Base-by-base conservation (phyloP, 1,284 basidiomycete species). In the Quambalaria eucalypti region DNA sequence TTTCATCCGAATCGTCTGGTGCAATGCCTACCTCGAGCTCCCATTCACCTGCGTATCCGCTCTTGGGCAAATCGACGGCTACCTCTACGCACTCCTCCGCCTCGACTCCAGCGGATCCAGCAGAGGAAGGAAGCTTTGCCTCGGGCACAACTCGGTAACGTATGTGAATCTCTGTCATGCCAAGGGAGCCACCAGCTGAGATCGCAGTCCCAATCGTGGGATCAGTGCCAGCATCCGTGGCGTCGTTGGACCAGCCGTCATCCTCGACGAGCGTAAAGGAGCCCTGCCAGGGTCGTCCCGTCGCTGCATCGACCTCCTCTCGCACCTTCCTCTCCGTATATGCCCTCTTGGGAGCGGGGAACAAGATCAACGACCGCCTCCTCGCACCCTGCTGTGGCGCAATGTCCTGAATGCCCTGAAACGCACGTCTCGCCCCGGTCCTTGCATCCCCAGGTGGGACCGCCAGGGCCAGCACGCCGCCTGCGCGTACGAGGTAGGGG, bases 191-290 rank as follows among this genome's bases (percentile, higher is more conserved):
- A n/a, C n/a, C n/a, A n/a, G n/a, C n/a, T n/a, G n/a, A n/a, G n/a
- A n/a, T n/a, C n/a, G n/a, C n/a, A n/a, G n/a, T n/a, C n/a, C n/a
- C n/a, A n/a, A n/a, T n/a, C n/a, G n/a, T n/a, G n/a, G n/a, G n/a
- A n/a, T n/a, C n/a, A n/a, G n/a, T n/a, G 10, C 54, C 59, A 14
- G 29, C 23, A 14, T n/a, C n/a, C 12, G 59, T 61, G 29, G 59
- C 59, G 25, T 51, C 55, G 50, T 62, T 62, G n/a, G 61, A 39
- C 8, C 21, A 7, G 14, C 61, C 61, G 47, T 62, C 61, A 51
- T 62, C 60, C 39, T 62, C 61, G 25, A 62, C 38, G 21, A 62
- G 38, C 6, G 55, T 58, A 48, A 62, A 62, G 30, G 16, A 21
- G 4, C 53, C 56, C 3, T 40, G 38, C 8, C 23, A n/a, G n/a